Base-by-base conservation (phyloP, 2,329 filamentous ascomycete species). In the Paraphoma chrysanthemicola region DNA sequence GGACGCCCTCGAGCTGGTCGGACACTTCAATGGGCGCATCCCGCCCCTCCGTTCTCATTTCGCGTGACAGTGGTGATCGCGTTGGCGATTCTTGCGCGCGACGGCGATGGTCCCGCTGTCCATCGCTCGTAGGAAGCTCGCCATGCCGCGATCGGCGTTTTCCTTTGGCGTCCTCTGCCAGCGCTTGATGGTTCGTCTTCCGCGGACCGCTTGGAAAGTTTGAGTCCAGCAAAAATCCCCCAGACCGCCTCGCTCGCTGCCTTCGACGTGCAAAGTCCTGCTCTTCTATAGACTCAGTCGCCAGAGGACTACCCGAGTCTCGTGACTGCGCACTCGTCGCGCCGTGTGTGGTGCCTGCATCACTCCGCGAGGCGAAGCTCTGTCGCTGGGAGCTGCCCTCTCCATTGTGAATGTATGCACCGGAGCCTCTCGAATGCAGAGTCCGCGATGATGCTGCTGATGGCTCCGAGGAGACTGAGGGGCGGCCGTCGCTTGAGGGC, bases 201-300 rank as follows among this genome's bases (percentile, higher is more conserved):
- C 61, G 64, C 10, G 67, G 60, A 18, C 58, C 60, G 42, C 58
- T 72, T 59, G 70, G 58, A 58, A 78, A 70, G 63, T 76, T 63
- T 17, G 76, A 67, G 36, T 83, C 81, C 38, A 85, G 70, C 42
- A 85, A 64, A 55, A 81, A 81, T 33, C 79, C 79, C 23, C 78
- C 78, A 12, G 77, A 73, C 50, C 70, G 72, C 50, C 71, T 68
- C 5, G 64, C 56, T 18, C 70, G 64, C 44, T 70, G 70, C 51
- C 67, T 67, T 43, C 70, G 66, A 45, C 63, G 67, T 45, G 68
- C 68, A 63, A 74, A 72, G 54, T 76, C 73, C 39, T 69, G 68
- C 48, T 71, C 71, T 23, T 67, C 62, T 44, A 71, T 66, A 2
- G 64, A 59, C 8, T 72, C 71, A 11, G 44, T 56, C 6, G 53